Conservation (phyloP, 2,329 filamentous ascomycete genomes). For the Cercospora sp. region DNA sequence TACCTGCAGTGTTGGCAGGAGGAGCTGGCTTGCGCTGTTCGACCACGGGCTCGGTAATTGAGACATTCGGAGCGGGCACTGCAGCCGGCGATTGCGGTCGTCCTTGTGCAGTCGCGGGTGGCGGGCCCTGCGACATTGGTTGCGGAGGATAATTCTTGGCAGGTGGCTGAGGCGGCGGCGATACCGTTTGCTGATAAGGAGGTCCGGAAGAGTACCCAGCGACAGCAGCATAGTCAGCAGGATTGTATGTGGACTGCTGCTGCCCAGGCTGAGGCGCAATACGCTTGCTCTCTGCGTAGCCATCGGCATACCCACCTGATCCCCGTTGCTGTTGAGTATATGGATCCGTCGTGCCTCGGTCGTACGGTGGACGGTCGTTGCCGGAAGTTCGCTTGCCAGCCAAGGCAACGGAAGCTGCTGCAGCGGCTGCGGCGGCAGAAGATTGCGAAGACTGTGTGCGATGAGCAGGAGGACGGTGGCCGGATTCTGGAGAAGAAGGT, state of each 20-base stretch:
- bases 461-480: slow-evolving; percentile 48
- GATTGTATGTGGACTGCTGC: slow-evolving; percentile 65
- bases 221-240: slow-evolving; percentile 67
- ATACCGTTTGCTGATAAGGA: slow-evolving; percentile 44
- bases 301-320: slow-evolving; percentile 37
- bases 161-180: slow-evolving; percentile 53
- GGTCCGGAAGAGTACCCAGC: slow-evolving; percentile 35
- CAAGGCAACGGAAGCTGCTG: slow-evolving; percentile 39
- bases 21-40: slow-evolving; percentile 61
- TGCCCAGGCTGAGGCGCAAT: slow-evolving; percentile 41
- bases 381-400: slow-evolving; percentile 47
- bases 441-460: slow-evolving; percentile 52
- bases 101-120: slow-evolving; percentile 43
- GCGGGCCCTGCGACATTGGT: slow-evolving; percentile 44
- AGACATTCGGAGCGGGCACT: slow-evolving; percentile 34
- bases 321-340: slow-evolving; percentile 29
- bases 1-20: slow-evolving; percentile 67
- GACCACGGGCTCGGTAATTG: slow-evolving; percentile 32
- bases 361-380: slow-evolving; percentile 44
- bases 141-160: slow-evolving; percentile 58
- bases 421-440: slow-evolving; percentile 50
- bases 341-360: slow-evolving; percentile 46
- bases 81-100: slow-evolving; percentile 39
- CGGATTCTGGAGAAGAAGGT: slow-evolving; percentile 49
- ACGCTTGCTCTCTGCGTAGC: slow-evolving; percentile 36